Conservation (phyloP, 371 early-diverging fungal species). For the Rhizoclosmatium hyalinum region DNA sequence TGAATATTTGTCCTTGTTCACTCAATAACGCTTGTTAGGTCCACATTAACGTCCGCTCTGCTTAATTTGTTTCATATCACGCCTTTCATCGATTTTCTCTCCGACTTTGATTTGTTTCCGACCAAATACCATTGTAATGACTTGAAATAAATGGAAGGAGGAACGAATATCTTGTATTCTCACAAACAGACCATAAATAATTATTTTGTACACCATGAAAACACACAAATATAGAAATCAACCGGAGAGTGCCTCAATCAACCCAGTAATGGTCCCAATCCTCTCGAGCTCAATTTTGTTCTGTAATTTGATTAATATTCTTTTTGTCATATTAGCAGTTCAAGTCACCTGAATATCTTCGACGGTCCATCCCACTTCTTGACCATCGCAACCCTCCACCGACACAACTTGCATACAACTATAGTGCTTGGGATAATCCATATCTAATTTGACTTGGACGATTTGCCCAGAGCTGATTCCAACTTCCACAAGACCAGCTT, state of each 20-base stretch:
- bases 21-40: constrained; percentile 13
- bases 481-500: constrained; percentile 20
- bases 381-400: not conserved
- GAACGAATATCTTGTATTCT: too few relatives aligned
- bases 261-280: constrained; percentile 1
- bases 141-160: not conserved
- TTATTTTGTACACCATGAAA: not conserved
- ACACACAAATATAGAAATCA: not conserved
- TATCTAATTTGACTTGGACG: constrained; percentile 23
- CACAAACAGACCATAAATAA: too few relatives aligned
- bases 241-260: not conserved
- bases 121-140: not conserved
- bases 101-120: not conserved
- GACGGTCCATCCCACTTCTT: too few relatives aligned
- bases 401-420: constrained; percentile 23
- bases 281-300: not conserved
- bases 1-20: not conserved
- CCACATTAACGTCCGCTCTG: constrained; percentile 21
- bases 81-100: not conserved
- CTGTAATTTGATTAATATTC: not conserved
- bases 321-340: not conserved
- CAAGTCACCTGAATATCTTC: too few relatives aligned
- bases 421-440: constrained; percentile 12
- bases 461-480: constrained; percentile 15
- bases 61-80: constrained; percentile 5